Conservation (phyloP, 1,284 basidiomycete genomes). For the Vanrija sp. region DNA sequence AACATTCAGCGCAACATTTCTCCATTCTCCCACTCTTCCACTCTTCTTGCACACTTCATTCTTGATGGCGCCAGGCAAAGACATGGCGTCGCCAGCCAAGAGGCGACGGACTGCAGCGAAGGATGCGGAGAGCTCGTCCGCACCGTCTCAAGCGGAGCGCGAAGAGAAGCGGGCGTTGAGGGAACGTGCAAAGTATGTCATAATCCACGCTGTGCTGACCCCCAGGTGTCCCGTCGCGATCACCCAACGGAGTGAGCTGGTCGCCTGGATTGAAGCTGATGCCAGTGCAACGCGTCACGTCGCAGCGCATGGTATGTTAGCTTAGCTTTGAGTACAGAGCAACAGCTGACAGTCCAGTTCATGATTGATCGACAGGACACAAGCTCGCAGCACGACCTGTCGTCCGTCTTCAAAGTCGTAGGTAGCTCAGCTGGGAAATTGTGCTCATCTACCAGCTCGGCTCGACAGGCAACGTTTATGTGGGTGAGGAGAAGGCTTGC, state of each 20-base stretch:
- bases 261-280: neutral
- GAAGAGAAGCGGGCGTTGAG: neutral
- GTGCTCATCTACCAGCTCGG: conserved; percentile 23
- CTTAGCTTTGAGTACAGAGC: too few relatives aligned
- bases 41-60: too few relatives aligned
- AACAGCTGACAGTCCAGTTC: conserved; percentile 15
- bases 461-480: conserved; percentile 38
- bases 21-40: too few relatives aligned
- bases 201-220: neutral
- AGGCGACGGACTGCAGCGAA: too few relatives aligned
- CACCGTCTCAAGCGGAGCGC: too few relatives aligned
- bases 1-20: too few relatives aligned
- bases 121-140: too few relatives aligned
- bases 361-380: conserved; percentile 20
- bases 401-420: conserved; percentile 25
- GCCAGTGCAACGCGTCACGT: conserved; percentile 29
- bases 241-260: neutral
- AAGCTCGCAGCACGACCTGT: too few relatives aligned
- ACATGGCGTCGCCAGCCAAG: too few relatives aligned
- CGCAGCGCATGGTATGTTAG: conserved; percentile 31
- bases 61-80: too few relatives aligned
- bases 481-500: conserved; percentile 10
- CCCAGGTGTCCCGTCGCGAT: conserved; percentile 1
- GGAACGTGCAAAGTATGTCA: neutral
- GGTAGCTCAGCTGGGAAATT: conserved; percentile 5